These are phyloP conservation scores for Chlamydomonas schloesseri DNA, from an alignment of 139 green algal species.

Conservation along the genomic window DNA sequence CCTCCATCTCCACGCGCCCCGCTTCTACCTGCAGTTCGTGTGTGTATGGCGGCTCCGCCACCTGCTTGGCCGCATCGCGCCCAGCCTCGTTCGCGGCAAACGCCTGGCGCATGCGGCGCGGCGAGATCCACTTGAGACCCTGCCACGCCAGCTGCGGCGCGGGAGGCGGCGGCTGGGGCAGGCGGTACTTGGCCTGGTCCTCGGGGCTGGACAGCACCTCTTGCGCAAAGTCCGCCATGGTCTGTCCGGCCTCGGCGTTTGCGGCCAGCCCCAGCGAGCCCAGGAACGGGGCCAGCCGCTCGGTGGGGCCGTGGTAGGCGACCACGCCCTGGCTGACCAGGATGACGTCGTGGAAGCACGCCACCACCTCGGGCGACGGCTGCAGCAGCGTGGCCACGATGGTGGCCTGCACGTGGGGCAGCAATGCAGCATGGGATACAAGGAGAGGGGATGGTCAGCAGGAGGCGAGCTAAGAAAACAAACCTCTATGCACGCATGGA, in stretches of 20 bases:
- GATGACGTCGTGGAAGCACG: slow-evolving; percentile 74
- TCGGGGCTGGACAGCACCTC: slow-evolving; percentile 15
- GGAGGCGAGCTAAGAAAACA: too few species aligned
- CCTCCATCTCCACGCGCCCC: too few species aligned
- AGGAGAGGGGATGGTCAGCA: too few species aligned
- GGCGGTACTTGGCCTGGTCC: slow-evolving; percentile 22
- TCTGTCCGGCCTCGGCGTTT: slow-evolving; percentile 53
- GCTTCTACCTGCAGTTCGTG: slow-evolving; percentile 29
- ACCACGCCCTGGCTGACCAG: slow-evolving; percentile 63
- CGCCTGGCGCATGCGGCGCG: neutral
- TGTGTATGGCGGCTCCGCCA: slow-evolving; percentile 25
- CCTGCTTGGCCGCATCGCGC: neutral
- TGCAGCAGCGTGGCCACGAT: slow-evolving; percentile 84
- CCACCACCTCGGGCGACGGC: slow-evolving; percentile 82
- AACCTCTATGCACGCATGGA: neutral
- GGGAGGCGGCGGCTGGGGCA: neutral
- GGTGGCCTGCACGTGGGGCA: slow-evolving; percentile 51
- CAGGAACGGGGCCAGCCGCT: slow-evolving; percentile 77
- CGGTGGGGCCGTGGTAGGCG: slow-evolving; percentile 61
- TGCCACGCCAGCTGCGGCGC: neutral
- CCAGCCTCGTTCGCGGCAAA: slow-evolving; percentile 14
- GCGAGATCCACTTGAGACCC: slow-evolving; percentile 3
- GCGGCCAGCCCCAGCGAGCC: slow-evolving; percentile 51
- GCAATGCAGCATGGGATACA: neutral
- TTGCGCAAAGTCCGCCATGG: slow-evolving; percentile 77